phyloP scores from a whole-genome alignment of 768 basidiomycete species.

The Boletus tylopilopsis region DNA sequence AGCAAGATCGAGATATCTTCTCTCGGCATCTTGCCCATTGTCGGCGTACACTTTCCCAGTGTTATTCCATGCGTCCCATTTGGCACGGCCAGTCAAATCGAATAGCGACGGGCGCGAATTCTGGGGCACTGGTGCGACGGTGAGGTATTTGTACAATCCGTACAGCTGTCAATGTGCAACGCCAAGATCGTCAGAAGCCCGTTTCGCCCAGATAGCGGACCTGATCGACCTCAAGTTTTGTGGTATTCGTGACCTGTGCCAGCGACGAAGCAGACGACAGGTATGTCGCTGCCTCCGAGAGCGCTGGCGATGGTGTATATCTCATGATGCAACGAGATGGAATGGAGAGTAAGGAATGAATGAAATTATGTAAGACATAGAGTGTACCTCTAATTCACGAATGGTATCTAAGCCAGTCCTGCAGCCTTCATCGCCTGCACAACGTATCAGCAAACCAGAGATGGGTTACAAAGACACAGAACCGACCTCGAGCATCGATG shows the following conservation, averaged over 20 bases:
- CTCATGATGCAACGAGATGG: conserved; percentile 13
- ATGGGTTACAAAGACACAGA: background rate
- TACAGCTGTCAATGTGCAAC: conserved; percentile 58
- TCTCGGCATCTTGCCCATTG: conserved; percentile 48
- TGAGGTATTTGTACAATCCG: conserved; percentile 76
- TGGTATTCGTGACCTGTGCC: conserved; percentile 50
- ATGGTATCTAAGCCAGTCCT: conserved; percentile 52
- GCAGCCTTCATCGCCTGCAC: conserved; percentile 75
- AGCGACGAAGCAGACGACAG: conserved; percentile 55
- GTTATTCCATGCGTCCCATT: conserved; percentile 81
- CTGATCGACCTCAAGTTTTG: conserved; percentile 70
- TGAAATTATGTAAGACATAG: conserved; percentile 37
- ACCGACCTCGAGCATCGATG: conserved; percentile 80
- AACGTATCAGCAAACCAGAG: conserved; percentile 3
- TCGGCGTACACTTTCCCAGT: conserved; percentile 46
- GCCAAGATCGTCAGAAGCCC: conserved; percentile 20
- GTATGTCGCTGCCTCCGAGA: conserved; percentile 61
- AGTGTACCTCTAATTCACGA: conserved; percentile 12
- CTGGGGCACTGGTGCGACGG: conserved; percentile 51
- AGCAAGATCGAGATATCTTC: conserved; percentile 67
- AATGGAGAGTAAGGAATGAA: conserved; percentile 1
- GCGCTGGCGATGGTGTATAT: conserved; percentile 37
- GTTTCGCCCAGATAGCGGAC: conserved; percentile 13
- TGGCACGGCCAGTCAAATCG: conserved; percentile 75
- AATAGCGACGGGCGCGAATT: conserved; percentile 68